phyloP scores from a whole-genome alignment of 78 protist species.

The Dictyostelium intermedium region DNA sequence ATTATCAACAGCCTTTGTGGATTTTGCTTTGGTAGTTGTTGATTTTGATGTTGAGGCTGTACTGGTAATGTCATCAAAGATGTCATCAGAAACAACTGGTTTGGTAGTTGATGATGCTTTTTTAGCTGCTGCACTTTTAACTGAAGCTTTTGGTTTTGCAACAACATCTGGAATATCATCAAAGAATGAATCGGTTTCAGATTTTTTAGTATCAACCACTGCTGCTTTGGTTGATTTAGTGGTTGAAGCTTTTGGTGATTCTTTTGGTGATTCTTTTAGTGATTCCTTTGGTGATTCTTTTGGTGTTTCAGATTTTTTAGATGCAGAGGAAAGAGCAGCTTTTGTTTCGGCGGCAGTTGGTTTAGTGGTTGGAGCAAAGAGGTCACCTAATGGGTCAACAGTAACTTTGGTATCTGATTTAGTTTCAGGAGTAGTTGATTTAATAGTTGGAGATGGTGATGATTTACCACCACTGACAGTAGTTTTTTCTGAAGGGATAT shows the following conservation, averaged over 20 bases:
- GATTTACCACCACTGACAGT: background rate
- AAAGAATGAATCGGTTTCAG: constrained; percentile 47
- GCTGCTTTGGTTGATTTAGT: constrained; percentile 14
- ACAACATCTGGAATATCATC: constrained; percentile 41
- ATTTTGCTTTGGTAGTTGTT: constrained; percentile 1
- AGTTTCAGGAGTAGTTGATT: background rate
- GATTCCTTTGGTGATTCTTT: background rate
- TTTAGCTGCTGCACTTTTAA: background rate
- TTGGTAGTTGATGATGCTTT: constrained; percentile 7
- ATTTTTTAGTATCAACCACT: background rate
- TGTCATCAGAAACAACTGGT: constrained; percentile 15
- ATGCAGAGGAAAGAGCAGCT: background rate
- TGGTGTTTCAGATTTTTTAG: background rate
- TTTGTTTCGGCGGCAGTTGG: background rate
- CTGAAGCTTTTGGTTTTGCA: constrained; percentile 14
- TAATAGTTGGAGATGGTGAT: background rate
- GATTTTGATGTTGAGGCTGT: constrained; percentile 10
- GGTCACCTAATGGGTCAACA: background rate
- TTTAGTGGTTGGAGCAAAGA: background rate
- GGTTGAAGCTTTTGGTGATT: background rate
- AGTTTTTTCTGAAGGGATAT: constrained; percentile 4
- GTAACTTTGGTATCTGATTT: background rate
- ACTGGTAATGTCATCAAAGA: constrained; percentile 48
- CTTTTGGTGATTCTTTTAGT: background rate
- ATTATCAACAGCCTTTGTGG: constrained; percentile 40